These are phyloP conservation scores for Pyronema omphalodes DNA, from an alignment of 495 filamentous ascomycete species.

Conservation along the genomic window DNA sequence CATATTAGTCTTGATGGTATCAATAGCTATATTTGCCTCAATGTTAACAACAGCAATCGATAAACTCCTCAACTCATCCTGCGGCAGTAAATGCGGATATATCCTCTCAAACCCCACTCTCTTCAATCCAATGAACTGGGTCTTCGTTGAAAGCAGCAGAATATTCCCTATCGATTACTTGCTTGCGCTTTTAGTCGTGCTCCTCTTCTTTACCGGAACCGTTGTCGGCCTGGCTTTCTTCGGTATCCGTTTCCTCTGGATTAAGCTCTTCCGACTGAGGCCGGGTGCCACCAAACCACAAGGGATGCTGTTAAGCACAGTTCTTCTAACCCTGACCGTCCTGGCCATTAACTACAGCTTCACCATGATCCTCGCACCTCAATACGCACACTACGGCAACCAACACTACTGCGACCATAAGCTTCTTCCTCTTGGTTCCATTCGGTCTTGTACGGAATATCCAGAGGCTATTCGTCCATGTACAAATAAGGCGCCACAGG, in stretches of 20 bases:
- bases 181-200: slow-evolving; percentile 61
- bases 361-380: slow-evolving; percentile 77
- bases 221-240: slow-evolving; percentile 69
- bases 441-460: slow-evolving; percentile 50
- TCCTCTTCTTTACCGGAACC: slow-evolving; percentile 72
- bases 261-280: slow-evolving; percentile 74
- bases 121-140: slow-evolving; percentile 87
- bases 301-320: slow-evolving; percentile 76
- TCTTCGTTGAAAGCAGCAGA: slow-evolving; percentile 63
- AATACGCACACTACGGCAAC: slow-evolving; percentile 85
- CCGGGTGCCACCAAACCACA: slow-evolving; percentile 80
- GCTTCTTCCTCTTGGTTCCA: not conserved
- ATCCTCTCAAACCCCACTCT: slow-evolving; percentile 79
- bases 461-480: slow-evolving; percentile 57
- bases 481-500: slow-evolving; percentile 51
- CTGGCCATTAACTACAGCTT: slow-evolving; percentile 82
- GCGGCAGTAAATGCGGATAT: slow-evolving; percentile 80
- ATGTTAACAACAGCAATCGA: slow-evolving; percentile 95
- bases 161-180: slow-evolving; percentile 86
- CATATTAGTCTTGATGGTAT: slow-evolving; percentile 49
- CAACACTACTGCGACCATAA: slow-evolving; percentile 60
- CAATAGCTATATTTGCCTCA: slow-evolving; percentile 60
- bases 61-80: slow-evolving; percentile 86
- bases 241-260: slow-evolving; percentile 91
- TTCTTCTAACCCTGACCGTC: slow-evolving; percentile 72